Base-by-base conservation (phyloP, 2,329 filamentous ascomycete genomes). In the Cladophialophora exuberans region DNA sequence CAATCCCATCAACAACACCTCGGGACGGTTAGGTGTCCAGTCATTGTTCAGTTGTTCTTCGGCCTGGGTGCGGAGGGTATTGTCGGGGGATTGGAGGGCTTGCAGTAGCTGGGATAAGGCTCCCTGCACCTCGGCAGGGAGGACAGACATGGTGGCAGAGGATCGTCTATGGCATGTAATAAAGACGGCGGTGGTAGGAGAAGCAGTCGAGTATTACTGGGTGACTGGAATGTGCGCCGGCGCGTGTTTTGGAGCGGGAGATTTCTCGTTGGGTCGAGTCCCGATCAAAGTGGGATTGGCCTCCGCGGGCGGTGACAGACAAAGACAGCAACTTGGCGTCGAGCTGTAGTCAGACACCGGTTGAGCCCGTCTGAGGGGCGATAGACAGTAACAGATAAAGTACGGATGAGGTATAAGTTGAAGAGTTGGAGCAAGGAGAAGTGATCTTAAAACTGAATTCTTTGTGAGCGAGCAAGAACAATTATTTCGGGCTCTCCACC, bases 21-120 rank as follows among this genome's bases (percentile, higher is more conserved):
- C 92, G 30, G 94, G 92, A 58, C 88, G 84, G 54, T 84, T 81
- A 59, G 79, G 77, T 30, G 91, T 88, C 94, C 94, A 99, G 79
- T 91, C 92, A 74, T 84, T 89, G 72, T 90, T 89, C 60, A 99
- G 79, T 72, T 92, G 88, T 62, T 95, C 90, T 74, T 99, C 94
- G 48, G 93, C 93, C 72, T 90, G 85, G 25, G 88, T 84, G 70
- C 94, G 87, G 66, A 90, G 81, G 55, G 80, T 80, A 76, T 99
- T 99, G 76, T 99, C 93, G 65, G 90, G 77, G 43, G 90, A 93
- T 76, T 94, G 89, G 62, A 99, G 84, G 65, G 88, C 92, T 76
- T 89, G 85, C 70, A 99, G 81, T 64, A 99, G 85, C 82, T 92
- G 88, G 62, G 82, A 81, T 68, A 99, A 86, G 76, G 93, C 90